Evolutionary conservation across 768 basidiomycete genomes (phyloP), one percentile per base, ranked within the genome.

Genomic region (Leccinum pellstonianum): DNA sequence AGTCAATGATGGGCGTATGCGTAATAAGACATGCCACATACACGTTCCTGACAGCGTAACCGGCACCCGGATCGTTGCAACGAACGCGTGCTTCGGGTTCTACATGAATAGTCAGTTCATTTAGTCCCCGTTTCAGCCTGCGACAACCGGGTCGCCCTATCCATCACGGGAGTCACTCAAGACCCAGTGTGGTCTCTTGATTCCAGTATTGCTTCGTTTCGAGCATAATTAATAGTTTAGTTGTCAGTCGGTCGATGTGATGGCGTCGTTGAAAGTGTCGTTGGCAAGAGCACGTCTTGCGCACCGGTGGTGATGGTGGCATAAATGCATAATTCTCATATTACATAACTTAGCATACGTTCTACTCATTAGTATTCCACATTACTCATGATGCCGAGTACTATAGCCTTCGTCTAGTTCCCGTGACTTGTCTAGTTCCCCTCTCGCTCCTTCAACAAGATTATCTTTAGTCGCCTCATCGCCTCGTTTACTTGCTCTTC

Each of bases 401-500:
- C n/a, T 19, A 60, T 19, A 35, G 9, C 35, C 35, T 19, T 41
- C 51, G 19, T 54, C 47, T 46, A 46, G 43, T 46, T 21, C 2
- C 19, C 43, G 19, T 29, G 10, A 27, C 9, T 27, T 25, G 7
- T 38, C 56, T 64, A 62, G 35, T 58, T 55, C 33, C 27, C 55
- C 19, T 60, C 63, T 48, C 69, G 64, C 47, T 67, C 73, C 58
- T 64, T 63, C 21, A 74, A 55, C 38, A 76, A 61, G 3, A 83
- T 81, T 33, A 63, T 71, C 38, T 75, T 76, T 4, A 97, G 74
- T 61, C 93, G 78, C 61, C 74, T 77, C 62, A 95, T 70, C 2
- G 87, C 94, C 75, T 87, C 83, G 51, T 92, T 85, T 3, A 91
- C 86, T 46, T 93, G 83, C 35, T 84, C 83, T 57, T 82, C 83